Conservation (phyloP, 768 basidiomycete genomes). For the Mycena capillaripes region DNA sequence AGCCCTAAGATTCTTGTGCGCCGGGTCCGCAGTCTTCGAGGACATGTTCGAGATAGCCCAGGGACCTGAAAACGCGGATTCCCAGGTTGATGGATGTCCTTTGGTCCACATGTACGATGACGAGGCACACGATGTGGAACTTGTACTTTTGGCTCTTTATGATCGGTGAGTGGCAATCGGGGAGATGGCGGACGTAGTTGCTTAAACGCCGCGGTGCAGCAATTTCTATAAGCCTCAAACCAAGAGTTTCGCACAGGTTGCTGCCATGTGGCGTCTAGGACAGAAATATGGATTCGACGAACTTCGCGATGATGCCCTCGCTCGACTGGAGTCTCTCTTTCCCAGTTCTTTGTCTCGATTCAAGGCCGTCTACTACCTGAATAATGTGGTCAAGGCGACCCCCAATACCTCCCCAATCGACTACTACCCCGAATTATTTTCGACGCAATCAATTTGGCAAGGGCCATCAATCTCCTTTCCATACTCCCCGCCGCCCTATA, state of each 20-base stretch:
- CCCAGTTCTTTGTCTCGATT: not conserved
- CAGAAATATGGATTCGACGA: constrained; percentile 12
- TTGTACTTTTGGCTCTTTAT: not conserved
- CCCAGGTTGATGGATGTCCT: not conserved
- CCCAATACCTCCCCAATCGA: not conserved
- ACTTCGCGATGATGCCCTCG: not conserved
- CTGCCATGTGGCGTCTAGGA: constrained; percentile 7
- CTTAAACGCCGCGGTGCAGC: not conserved
- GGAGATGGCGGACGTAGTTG: no score
- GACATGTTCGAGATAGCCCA: constrained; percentile 7
- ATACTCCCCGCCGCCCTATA: constrained; percentile 19
- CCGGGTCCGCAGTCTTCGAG: not conserved
- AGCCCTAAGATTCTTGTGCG: no score
- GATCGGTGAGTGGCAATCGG: not conserved
- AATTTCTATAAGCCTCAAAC: not conserved
- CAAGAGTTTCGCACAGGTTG: not conserved
- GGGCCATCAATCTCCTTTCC: not conserved
- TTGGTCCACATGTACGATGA: constrained; percentile 8
- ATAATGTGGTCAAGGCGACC: not conserved
- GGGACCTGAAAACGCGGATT: not conserved
- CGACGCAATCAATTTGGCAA: constrained; percentile 6
- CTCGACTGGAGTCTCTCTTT: not conserved
- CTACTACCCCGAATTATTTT: not conserved
- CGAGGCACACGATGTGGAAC: not conserved
- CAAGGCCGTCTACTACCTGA: not conserved